Conservation (phyloP, 495 filamentous ascomycete genomes). For the Pseudomonodictys pantanalensis region DNA sequence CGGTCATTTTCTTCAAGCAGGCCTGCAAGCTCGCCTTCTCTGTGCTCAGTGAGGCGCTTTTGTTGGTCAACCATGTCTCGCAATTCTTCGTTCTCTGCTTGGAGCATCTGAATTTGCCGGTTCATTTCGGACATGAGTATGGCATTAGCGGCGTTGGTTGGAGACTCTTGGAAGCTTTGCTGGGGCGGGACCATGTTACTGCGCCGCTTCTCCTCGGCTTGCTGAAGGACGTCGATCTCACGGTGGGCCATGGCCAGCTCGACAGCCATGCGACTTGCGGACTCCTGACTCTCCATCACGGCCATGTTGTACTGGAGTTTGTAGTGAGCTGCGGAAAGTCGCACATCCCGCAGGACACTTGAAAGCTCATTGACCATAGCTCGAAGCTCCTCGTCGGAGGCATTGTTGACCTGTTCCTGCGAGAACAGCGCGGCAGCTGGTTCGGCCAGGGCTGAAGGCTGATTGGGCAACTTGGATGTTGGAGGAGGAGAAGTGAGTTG, state of each 20-base stretch:
- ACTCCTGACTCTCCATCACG: constrained; percentile 79
- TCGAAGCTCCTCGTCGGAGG: constrained; percentile 54
- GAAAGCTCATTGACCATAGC: constrained; percentile 57
- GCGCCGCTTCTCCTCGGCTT: constrained; percentile 37
- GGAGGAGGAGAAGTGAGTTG: constrained; percentile 36
- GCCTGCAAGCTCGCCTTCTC: constrained; percentile 63
- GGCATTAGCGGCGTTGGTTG: constrained; percentile 30
- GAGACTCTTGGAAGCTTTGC: constrained; percentile 46
- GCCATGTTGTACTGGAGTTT: constrained; percentile 89
- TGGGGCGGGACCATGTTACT: constrained; percentile 39
- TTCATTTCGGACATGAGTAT: constrained; percentile 37
- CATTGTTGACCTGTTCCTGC: constrained; percentile 60
- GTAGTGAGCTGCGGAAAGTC: constrained; percentile 84
- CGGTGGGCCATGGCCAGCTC: constrained; percentile 90
- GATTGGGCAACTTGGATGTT: constrained; percentile 24
- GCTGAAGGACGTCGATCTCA: constrained; percentile 84
- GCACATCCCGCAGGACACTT: constrained; percentile 57
- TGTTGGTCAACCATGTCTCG: constrained; percentile 65
- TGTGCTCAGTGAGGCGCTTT: constrained; percentile 66
- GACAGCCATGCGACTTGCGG: constrained; percentile 81
- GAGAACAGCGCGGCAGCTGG: constrained; percentile 38
- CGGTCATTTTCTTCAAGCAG: constrained; percentile 69
- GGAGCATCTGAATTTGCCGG: constrained; percentile 56
- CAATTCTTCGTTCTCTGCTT: constrained; percentile 62
- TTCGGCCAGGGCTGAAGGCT: constrained; percentile 17